Percentiles rank a stretch among this genome's conserved stretches.
These are phyloP conservation scores for Saccharomyces mikatae DNA, from an alignment of 805 yeast species.

Conservation along the genomic window DNA sequence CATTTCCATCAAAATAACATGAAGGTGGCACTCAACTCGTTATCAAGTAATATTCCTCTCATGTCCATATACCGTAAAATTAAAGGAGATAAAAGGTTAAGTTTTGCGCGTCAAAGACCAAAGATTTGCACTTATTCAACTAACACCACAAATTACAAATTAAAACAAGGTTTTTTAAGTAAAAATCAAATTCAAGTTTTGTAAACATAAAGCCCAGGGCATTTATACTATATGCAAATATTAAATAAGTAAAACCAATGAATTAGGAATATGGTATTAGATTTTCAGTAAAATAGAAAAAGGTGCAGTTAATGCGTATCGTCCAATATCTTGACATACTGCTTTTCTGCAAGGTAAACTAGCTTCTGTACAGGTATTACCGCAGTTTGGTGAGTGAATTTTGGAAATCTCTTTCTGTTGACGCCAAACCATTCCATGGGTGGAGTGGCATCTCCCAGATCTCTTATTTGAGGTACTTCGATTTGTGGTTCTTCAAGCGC, in stretches of 20 bases:
- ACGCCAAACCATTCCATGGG: slow-evolving; percentile 98
- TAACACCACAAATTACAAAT: no score
- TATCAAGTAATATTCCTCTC: no score
- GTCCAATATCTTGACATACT: slow-evolving; percentile 38
- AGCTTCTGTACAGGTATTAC: slow-evolving; percentile 67
- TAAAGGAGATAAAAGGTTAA: no score
- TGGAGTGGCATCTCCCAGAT: slow-evolving; percentile 94
- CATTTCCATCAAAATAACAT: no score
- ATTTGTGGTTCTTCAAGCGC: slow-evolving; percentile 72
- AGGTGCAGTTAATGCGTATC: slow-evolving; percentile 17
- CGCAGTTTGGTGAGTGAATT: slow-evolving; percentile 72
- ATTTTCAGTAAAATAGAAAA: neutral
- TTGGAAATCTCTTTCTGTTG: slow-evolving; percentile 79
- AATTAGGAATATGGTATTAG: neutral
- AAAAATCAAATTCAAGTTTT: neutral
- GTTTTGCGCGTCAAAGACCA: no score
- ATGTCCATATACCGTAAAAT: no score
- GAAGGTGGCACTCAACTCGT: no score
- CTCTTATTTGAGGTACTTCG: slow-evolving; percentile 82
- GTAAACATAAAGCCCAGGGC: neutral
- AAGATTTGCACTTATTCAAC: no score
- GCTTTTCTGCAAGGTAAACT: slow-evolving; percentile 54
- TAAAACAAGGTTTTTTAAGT: no score
- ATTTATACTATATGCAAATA: neutral
- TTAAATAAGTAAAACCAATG: neutral